Evolutionary conservation across 1,284 basidiomycete species (phyloP).

Genomic region (Erythrobasidium hasegawianum): DNA sequence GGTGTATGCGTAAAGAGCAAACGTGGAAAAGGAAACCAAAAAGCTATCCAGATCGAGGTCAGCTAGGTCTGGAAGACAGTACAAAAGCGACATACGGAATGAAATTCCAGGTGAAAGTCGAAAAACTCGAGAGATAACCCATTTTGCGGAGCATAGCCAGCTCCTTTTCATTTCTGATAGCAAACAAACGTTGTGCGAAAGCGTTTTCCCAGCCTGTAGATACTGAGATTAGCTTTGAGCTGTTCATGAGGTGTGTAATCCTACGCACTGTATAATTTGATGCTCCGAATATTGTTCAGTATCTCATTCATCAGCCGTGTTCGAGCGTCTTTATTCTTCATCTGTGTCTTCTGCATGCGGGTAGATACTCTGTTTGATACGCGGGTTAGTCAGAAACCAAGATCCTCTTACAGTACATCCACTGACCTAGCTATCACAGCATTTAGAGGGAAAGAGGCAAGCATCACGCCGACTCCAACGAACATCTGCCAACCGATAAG

Average conservation of each 20-base stretch:
- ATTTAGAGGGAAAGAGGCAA: conserved; percentile 63
- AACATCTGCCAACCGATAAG: conserved; percentile 76
- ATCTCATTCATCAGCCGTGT: conserved; percentile 62
- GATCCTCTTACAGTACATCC: too few species aligned
- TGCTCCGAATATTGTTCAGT: conserved; percentile 79
- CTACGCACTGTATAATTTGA: conserved; percentile 58
- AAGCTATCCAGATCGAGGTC: conserved; percentile 50
- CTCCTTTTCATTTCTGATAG: conserved; percentile 80
- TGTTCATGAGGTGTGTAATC: too few species aligned
- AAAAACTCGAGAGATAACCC: conserved; percentile 55
- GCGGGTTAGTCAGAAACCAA: too few species aligned
- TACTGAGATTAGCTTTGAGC: too few species aligned
- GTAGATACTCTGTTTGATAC: conserved; percentile 59
- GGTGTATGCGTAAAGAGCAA: conserved; percentile 71
- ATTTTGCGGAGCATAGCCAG: conserved; percentile 75
- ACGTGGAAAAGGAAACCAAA: conserved; percentile 82
- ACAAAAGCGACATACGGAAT: conserved; percentile 32
- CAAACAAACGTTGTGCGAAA: conserved; percentile 67
- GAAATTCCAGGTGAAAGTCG: conserved; percentile 51
- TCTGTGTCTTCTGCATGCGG: conserved; percentile 75
- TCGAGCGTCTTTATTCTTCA: conserved; percentile 72
- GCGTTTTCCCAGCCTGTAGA: conserved; percentile 73
- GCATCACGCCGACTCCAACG: conserved; percentile 87
- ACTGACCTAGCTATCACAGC: conserved; percentile 62
- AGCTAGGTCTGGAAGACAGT: too few species aligned